Percentiles rank a stretch among this genome's conserved stretches.
Evolutionary conservation across 108 stramenopile genomes (phyloP).

Genomic region (Skeletonema tropicum): DNA sequence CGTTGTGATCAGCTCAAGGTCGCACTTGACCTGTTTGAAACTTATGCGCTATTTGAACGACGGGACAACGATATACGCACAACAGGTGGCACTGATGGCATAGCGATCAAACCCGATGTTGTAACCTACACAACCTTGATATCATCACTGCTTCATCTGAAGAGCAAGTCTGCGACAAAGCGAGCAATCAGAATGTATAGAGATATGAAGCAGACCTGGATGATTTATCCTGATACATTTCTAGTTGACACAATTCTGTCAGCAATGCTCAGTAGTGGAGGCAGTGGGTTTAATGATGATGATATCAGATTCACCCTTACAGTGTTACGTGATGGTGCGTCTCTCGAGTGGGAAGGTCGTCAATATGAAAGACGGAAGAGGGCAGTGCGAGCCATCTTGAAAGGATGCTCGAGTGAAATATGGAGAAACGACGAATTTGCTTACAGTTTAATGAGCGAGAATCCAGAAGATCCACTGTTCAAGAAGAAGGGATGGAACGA

Average conservation of each 20-base stretch:
- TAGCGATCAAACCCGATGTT: constrained; percentile 62
- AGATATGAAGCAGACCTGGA: constrained; percentile 67
- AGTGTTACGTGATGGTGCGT: constrained; percentile 71
- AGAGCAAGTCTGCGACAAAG: constrained; percentile 46
- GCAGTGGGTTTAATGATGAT: constrained; percentile 43
- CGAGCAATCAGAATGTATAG: constrained; percentile 59
- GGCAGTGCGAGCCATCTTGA: constrained; percentile 56
- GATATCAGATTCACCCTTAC: constrained; percentile 63
- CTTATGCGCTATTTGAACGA: constrained; percentile 45
- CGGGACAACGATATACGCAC: constrained; percentile 12
- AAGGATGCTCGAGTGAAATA: constrained; percentile 56
- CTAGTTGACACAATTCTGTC: constrained; percentile 76
- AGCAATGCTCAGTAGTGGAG: constrained; percentile 54
- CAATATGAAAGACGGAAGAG: constrained; percentile 65
- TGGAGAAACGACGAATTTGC: constrained; percentile 58
- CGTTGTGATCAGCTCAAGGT: constrained; percentile 52
- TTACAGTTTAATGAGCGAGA: constrained; percentile 26
- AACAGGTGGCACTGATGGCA: background rate
- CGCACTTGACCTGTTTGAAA: constrained; percentile 63
- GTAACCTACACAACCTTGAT: constrained; percentile 80
- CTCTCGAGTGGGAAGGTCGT: constrained; percentile 62
- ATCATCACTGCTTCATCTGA: constrained; percentile 55
- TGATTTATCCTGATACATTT: constrained; percentile 66
- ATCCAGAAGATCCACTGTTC: constrained; percentile 64
- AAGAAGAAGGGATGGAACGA: constrained; percentile 81